Conservation (phyloP, 1,284 basidiomycete genomes). For the Takashimella koratensis region DNA sequence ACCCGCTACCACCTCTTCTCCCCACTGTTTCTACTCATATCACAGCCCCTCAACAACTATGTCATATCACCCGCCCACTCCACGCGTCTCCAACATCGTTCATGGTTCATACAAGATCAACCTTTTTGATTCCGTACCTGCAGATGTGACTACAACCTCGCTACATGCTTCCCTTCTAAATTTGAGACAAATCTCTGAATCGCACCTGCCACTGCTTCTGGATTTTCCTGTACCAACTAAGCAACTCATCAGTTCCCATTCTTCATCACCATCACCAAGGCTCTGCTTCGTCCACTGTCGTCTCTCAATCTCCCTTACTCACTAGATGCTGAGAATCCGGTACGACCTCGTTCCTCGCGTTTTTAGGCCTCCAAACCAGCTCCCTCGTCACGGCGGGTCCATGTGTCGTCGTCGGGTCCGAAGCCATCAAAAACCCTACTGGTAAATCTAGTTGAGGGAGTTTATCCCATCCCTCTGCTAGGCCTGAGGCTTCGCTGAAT, state of each 20-base stretch:
- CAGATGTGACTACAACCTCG: not conserved
- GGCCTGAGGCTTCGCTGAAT: slow-evolving; percentile 28
- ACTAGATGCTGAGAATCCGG: slow-evolving; percentile 36
- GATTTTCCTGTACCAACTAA: slow-evolving; percentile 40
- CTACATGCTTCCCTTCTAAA: slow-evolving; percentile 1
- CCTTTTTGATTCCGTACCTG: no score
- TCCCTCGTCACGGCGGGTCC: slow-evolving; percentile 22
- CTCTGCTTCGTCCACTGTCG: no score
- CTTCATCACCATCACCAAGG: not conserved
- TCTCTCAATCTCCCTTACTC: slow-evolving; percentile 7
- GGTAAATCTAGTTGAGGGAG: slow-evolving; percentile 28
- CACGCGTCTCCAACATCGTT: no score
- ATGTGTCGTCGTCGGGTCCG: slow-evolving; percentile 19
- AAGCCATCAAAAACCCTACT: slow-evolving; percentile 34
- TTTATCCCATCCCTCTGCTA: slow-evolving; percentile 35
- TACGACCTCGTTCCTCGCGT: slow-evolving; percentile 30
- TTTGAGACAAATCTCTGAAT: slow-evolving; percentile 31
- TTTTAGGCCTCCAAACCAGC: slow-evolving; percentile 33
- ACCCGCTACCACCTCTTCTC: no score
- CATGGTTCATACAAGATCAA: no score
- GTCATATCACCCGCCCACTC: no score
- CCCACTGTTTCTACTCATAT: no score
- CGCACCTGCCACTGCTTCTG: slow-evolving; percentile 30
- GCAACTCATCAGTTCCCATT: no score
- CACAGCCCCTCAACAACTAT: no score